phyloP scores from a whole-genome alignment of 78 protist genomes.

The Dictyostelium purpureum region DNA sequence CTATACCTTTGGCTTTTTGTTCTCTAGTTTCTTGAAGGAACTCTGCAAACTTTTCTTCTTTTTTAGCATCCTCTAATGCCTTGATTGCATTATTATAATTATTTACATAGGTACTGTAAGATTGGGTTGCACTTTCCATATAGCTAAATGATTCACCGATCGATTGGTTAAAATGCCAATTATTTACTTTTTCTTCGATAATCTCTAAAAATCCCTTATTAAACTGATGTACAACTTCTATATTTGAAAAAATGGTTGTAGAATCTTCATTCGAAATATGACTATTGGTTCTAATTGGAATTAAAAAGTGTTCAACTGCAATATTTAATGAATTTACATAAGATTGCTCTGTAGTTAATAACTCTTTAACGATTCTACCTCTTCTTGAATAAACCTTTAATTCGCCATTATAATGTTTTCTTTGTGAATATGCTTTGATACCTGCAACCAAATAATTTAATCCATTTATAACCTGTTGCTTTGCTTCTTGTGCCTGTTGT shows the following conservation, averaged over 20 bases:
- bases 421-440: neutral
- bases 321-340: constrained; percentile 4
- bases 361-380: constrained; percentile 35
- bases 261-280: neutral
- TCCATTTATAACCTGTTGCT: neutral
- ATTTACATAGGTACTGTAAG: constrained; percentile 67
- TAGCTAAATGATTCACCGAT: constrained; percentile 21
- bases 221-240: constrained; percentile 29
- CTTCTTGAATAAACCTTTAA: neutral
- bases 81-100: constrained; percentile 59
- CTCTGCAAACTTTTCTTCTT: constrained; percentile 48
- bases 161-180: constrained; percentile 34
- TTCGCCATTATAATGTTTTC: constrained; percentile 11
- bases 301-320: neutral
- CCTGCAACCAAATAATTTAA: neutral
- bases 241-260: constrained; percentile 10
- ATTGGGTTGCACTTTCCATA: constrained; percentile 14
- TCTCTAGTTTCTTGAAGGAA: constrained; percentile 23
- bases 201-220: neutral
- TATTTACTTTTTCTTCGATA: constrained; percentile 12
- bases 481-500: neutral
- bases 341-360: constrained; percentile 42
- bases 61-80: neutral
- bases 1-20: constrained; percentile 13
- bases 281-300: neutral